These are phyloP conservation scores for Populus davidiana DNA, from an alignment of 345 rosid species.

Conservation along the genomic window DNA sequence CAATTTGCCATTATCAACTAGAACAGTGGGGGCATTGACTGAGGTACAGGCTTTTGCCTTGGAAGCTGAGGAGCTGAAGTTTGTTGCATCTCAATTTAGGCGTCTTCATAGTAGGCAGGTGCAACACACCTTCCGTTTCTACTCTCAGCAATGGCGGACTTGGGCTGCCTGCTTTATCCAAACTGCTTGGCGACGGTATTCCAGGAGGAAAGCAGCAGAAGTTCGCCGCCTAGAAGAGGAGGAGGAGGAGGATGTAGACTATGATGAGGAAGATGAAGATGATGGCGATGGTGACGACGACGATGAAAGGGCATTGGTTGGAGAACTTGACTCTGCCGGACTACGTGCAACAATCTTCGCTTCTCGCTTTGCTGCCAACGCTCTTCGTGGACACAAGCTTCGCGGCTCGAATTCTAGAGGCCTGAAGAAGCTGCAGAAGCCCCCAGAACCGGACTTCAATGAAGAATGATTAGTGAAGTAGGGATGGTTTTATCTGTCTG, in stretches of 20 bases:
- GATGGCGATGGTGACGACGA: constrained; percentile 28
- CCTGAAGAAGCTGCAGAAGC: constrained; percentile 62
- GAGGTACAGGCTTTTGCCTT: constrained; percentile 89
- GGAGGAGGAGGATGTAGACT: constrained; percentile 28
- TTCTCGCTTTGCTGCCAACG: constrained; percentile 75
- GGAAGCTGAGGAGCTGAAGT: constrained; percentile 82
- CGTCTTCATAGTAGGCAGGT: constrained; percentile 85
- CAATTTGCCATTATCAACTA: constrained; percentile 60
- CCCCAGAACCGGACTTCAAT: constrained; percentile 72
- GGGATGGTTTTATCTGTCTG: background rate
- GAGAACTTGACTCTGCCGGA: constrained; percentile 25
- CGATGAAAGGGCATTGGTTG: constrained; percentile 30
- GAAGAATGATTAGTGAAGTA: background rate
- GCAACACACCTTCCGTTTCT: constrained; percentile 80
- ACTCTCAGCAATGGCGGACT: constrained; percentile 94
- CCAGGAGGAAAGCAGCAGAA: constrained; percentile 57
- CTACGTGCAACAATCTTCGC: constrained; percentile 66
- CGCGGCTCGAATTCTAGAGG: constrained; percentile 28
- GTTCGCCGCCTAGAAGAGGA: constrained; percentile 48
- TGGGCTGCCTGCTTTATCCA: constrained; percentile 87
- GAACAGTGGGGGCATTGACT: constrained; percentile 59
- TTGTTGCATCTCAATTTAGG: constrained; percentile 81
- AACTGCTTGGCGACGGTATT: constrained; percentile 66
- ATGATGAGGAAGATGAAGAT: constrained; percentile 9
- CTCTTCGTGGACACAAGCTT: constrained; percentile 46